Evolutionary conservation across 2,329 filamentous ascomycete species (phyloP).

Genomic region (Nigrospora osmanthi): DNA sequence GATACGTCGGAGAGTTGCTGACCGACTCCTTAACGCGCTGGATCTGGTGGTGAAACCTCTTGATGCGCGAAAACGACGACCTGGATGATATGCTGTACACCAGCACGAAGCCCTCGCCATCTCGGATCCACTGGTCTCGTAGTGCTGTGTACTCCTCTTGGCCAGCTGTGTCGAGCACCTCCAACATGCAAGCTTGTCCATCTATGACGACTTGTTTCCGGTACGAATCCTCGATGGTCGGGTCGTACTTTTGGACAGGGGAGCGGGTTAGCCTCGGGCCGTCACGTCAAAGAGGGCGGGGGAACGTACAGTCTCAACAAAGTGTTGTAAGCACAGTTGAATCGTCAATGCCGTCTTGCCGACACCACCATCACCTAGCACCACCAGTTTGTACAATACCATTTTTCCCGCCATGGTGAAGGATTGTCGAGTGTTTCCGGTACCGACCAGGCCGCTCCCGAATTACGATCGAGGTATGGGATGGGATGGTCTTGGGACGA

Average conservation of each 20-base stretch:
- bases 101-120: constrained; percentile 93
- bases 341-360: constrained; percentile 93
- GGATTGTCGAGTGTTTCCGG: constrained; percentile 2
- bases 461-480: neutral
- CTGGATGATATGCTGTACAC: constrained; percentile 98
- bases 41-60: constrained; percentile 93
- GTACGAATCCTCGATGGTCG: constrained; percentile 83
- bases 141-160: constrained; percentile 98
- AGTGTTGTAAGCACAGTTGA: constrained; percentile 95
- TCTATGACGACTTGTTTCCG: constrained; percentile 91
- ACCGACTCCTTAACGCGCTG: constrained; percentile 93
- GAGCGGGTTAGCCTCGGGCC: neutral
- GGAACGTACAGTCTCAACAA: constrained; percentile 76
- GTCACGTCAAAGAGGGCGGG: neutral
- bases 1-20: constrained; percentile 67
- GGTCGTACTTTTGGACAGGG: constrained; percentile 61
- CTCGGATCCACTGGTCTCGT: constrained; percentile 95
- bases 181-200: constrained; percentile 90
- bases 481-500: too few relatives aligned
- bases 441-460: constrained; percentile 7
- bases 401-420: constrained; percentile 78
- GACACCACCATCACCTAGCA: constrained; percentile 87
- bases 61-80: constrained; percentile 90
- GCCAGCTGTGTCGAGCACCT: constrained; percentile 92
- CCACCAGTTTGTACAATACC: constrained; percentile 94